Evolutionary conservation across 2,329 filamentous ascomycete species (phyloP), one percentile per base, ranked within the genome.

Genomic region (Ilyonectria mors-panacis): DNA sequence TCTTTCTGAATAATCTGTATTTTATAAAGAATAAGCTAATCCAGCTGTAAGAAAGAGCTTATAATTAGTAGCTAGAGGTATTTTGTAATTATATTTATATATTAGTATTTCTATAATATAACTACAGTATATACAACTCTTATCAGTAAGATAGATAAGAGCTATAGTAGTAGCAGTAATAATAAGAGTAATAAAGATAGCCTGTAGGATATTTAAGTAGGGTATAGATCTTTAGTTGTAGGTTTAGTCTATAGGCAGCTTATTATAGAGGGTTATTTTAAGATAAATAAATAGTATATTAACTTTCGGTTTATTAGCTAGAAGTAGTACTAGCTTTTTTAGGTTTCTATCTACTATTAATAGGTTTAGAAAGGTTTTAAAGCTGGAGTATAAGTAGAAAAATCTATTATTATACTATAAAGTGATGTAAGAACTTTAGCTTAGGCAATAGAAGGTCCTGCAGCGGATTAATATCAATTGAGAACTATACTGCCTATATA

Each of bases 361-460:
- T 42, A n/a, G 45, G n/a, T n/a, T n/a, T n/a, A 19, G 33, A 47
- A 5, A 60, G 19, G 21, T n/a, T 60, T 28, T 60, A 12, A 39
- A 39, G 28, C 33, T 23, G 8, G 47, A 23, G n/a, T n/a, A 17
- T 28, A 60, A 60, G 19, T n/a, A 17, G 21, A 60, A 53, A 15
- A 60, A 42, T 17, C 47, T 21, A 54, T 60, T 23, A 44, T 15
- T 60, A 60, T 19, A 60, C 19, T 53, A 60, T 35, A 23, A 60
- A 44, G 45, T 19, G 1, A 60, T 60, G 15, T 28, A 28, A 15
- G 23, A n/a, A n/a, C n/a, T 60, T 5, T 15, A 53, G 30, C 33
- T 53, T 44, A n/a, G 19, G n/a, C 15, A 21, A 8, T 60, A 17
- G 47, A 60, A 60, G 35, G 45, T 33, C 6, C 17, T 60, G 15